phyloP scores from a whole-genome alignment of 2,329 filamentous ascomycete species.

The Scleromitrula shiraiana region DNA sequence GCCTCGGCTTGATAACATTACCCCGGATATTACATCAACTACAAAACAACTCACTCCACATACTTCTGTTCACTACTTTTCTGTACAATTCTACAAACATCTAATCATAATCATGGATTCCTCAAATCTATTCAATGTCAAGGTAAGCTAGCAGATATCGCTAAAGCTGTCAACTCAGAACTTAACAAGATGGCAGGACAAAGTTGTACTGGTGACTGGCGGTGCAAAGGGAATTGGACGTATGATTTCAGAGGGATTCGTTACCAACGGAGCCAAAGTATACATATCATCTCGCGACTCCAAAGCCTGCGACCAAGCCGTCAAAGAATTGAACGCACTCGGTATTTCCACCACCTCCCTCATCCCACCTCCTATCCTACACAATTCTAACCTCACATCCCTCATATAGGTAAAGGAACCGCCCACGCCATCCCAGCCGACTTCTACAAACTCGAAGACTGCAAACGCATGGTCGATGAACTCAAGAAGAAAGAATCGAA shows the following conservation, averaged over 20 bases:
- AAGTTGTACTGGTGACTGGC: slow-evolving; percentile 51
- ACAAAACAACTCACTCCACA: neutral
- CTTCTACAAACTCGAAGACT: slow-evolving; percentile 53
- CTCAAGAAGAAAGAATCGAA: slow-evolving; percentile 43
- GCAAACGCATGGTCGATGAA: slow-evolving; percentile 49
- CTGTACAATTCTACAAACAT: neutral
- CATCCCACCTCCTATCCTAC: neutral
- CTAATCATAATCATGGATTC: slow-evolving; percentile 40
- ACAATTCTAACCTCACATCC: neutral
- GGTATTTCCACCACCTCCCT: slow-evolving; percentile 29
- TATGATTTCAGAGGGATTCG: slow-evolving; percentile 60
- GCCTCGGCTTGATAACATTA: neutral
- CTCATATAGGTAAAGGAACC: slow-evolving; percentile 35
- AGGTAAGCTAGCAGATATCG: slow-evolving; percentile 35
- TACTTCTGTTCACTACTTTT: neutral
- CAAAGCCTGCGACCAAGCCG: slow-evolving; percentile 50
- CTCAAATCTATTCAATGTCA: slow-evolving; percentile 48
- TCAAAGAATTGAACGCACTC: slow-evolving; percentile 46
- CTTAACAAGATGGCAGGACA: slow-evolving; percentile 31
- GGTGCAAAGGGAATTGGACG: slow-evolving; percentile 56
- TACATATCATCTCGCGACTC: slow-evolving; percentile 63
- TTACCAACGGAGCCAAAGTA: slow-evolving; percentile 58
- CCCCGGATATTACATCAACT: neutral
- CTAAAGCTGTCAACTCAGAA: neutral
- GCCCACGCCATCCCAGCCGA: slow-evolving; percentile 55